Evolutionary conservation across 805 yeast species (phyloP), one percentile per base, ranked within the genome.

Genomic region (Cyberlindnera galapagoensis): DNA sequence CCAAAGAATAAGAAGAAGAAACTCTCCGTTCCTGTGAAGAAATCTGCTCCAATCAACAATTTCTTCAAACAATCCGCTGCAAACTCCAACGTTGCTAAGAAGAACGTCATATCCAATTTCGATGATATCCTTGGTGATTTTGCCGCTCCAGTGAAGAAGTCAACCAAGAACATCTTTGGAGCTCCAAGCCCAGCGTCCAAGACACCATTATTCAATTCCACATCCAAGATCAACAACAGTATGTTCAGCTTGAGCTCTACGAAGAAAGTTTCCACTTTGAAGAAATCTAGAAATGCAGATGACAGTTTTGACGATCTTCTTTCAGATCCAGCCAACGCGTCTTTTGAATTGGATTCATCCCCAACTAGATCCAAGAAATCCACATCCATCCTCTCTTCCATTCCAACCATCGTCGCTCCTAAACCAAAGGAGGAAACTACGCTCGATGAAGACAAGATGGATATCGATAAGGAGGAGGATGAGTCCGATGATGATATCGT

Each of bases 91-190:
- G 56, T 58, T 8, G 66, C 65, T 37, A 60, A 59, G 33, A 68
- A 71, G 33, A 60, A 65, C 2, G 60, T 67, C 3, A 67, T 66
- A 25, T 69, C 70, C 30, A 73, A 69, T 38, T 68, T 86, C 39
- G 88, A 80, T 51, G 88, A 80, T 48, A 75, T 82, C 34, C 62
- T 82, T 30, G 74, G 71, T 38, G 50, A 48, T 18, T 48, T 48
- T 24, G 26, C 35, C 13, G 49, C 30, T 14, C 45, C 51, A 7
- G 30, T 21, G 9, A 38, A 39, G 35, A 45, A 38, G 36, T 43
- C 33, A 25, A 22, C 33, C 11, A 16, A 39, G 10, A 45, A 30
- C 13, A 15, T 46, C 15, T 49, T 46, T 32, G n/a, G n/a, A n/a
- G n/a, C n/a, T n/a, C n/a, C 38, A 27, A 19, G 31, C 40, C 9